Conservation (phyloP, 225 moss, liverwort and hornwort genomes). For the Marchantia paleacea region DNA sequence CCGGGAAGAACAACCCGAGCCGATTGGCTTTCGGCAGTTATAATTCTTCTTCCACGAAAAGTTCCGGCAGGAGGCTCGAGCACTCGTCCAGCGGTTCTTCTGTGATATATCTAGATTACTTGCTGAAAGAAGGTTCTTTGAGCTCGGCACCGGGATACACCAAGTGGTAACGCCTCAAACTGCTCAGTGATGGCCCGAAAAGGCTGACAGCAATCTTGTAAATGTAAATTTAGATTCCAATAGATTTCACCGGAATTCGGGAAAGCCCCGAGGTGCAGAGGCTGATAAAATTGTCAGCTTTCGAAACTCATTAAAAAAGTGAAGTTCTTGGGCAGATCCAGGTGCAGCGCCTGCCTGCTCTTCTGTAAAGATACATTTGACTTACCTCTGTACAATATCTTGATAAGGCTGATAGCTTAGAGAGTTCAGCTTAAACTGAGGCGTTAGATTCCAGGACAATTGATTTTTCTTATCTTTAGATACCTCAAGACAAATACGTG, state of each 20-base stretch:
- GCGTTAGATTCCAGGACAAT: not conserved
- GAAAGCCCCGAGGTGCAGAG: not conserved
- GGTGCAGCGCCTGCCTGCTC: not conserved
- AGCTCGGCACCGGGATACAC: slow-evolving; percentile 17
- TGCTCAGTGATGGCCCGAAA: not conserved
- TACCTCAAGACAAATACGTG: not conserved
- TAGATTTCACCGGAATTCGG: not conserved
- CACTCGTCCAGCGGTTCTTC: not conserved
- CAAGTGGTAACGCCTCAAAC: slow-evolving; percentile 14
- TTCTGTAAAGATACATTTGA: not conserved
- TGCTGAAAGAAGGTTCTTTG: slow-evolving; percentile 17
- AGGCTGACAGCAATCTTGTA: not conserved
- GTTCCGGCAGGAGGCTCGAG: slow-evolving; percentile 8
- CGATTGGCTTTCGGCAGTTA: not conserved
- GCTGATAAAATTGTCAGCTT: not conserved
- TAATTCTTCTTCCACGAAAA: not conserved
- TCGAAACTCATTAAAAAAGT: no score
- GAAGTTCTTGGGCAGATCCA: no score
- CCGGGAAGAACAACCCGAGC: slow-evolving; percentile 1
- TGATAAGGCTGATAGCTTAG: not conserved
- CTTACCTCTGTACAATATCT: not conserved
- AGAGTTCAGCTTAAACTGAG: not conserved
- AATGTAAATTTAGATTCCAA: not conserved
- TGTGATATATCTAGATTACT: slow-evolving; percentile 9
- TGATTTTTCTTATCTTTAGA: not conserved